Base-by-base conservation (phyloP, 768 basidiomycete species). In the Tulasnella sp. region DNA sequence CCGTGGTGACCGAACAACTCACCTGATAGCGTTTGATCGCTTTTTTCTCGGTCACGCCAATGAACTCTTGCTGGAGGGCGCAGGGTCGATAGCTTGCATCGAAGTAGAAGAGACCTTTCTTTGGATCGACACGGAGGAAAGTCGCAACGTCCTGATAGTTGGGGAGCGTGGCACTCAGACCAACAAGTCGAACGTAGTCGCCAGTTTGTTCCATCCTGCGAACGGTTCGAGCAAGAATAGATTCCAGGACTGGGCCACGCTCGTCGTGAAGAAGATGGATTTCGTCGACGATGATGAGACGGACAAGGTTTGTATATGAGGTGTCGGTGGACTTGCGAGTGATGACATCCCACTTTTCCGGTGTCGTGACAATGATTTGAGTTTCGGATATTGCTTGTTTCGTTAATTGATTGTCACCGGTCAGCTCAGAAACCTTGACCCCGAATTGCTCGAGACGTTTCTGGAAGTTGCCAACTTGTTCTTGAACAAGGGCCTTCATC, bases 301-400 rank as follows among this genome's bases (percentile, higher is more conserved):
- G 88, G 17, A 98, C 96, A 67, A 98, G 88, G 78, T 97, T 98
- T 63, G 95, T 98, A 80, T 98, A 98, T 75, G 90, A 92, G 22
- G 93, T 95, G 77, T 98, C 97, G 0, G 95, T 96, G 76, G 89
- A 92, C 83, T 99, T 99, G 77, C 97, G 90, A 5, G 96, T 98
- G 79, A 99, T 96, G 77, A 99, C 97, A 76, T 99, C 96, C 94
- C 94, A 99, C 80, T 99, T 98, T 82, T 99, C 97, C 0, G 96
- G 97, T 0, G 97, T 98, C 0, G 95, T 97, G 75, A 98, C 95
- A 80, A 98, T 98, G 78, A 99, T 93, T 78, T 98, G 95, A 0
- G 96, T 97, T 78, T 95, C 95, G 9, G 94, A 82, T 69, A 98
- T 98, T 80, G 98, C 96, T 74, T 92, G 89, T 79, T 98, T 99